Evolutionary conservation across 2,329 filamentous ascomycete genomes (phyloP).

Genomic region (Penicillium decumbens): DNA sequence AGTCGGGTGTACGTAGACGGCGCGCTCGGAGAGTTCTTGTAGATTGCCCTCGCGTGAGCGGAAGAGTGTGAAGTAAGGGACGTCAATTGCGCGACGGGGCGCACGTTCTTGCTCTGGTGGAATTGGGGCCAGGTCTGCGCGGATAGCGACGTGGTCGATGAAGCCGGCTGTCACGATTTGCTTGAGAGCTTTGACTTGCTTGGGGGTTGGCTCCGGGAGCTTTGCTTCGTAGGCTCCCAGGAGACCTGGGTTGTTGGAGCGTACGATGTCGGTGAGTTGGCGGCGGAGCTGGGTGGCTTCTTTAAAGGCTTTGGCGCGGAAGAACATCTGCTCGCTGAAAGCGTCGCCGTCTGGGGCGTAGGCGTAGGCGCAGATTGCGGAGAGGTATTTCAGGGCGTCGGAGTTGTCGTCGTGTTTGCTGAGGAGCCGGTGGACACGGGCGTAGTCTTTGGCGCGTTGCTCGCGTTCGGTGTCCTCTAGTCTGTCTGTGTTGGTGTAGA

Average conservation of each 20-base stretch:
- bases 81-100: conserved; percentile 80
- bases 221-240: conserved; percentile 40
- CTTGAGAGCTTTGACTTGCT: conserved; percentile 73
- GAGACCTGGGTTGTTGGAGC: conserved; percentile 60
- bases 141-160: conserved; percentile 89
- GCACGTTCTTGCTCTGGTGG: conserved; percentile 64
- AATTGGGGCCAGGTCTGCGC: conserved; percentile 75
- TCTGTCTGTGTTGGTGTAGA: conserved; percentile 61
- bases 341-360: conserved; percentile 61
- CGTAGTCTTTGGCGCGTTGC: conserved; percentile 60
- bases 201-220: conserved; percentile 59
- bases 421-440: conserved; percentile 71
- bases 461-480: conserved; percentile 67
- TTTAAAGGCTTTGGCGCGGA: conserved; percentile 78
- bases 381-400: conserved; percentile 85
- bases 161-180: conserved; percentile 91
- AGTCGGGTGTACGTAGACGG: conserved; percentile 82
- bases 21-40: conserved; percentile 53
- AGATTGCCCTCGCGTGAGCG: conserved; percentile 53
- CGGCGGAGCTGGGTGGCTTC: conserved; percentile 78
- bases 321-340: conserved; percentile 79
- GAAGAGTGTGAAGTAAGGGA: conserved; percentile 83
- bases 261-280: conserved; percentile 78
- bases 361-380: conserved; percentile 81
- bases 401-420: conserved; percentile 74